Conservation (phyloP, 106 monocot species). For the Posidonia australis region DNA sequence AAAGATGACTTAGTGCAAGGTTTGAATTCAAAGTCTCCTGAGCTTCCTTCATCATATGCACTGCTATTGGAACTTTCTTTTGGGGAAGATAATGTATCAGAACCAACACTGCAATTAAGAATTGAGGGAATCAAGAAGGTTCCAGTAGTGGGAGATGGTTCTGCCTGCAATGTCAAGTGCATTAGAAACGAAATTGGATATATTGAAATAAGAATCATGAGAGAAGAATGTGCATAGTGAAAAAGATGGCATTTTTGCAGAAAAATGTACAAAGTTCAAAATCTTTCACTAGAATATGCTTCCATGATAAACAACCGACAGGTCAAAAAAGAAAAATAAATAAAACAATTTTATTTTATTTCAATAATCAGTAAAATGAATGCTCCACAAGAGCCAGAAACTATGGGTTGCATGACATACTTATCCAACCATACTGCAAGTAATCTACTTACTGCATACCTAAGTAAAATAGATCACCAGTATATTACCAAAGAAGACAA, state of each 20-base stretch:
- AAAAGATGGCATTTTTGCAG: background rate
- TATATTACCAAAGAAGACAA: too few relatives aligned
- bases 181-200: background rate
- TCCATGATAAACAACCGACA: too few relatives aligned
- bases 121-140: slow-evolving; percentile 46
- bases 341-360: too few relatives aligned
- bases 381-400: too few relatives aligned
- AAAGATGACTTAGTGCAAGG: slow-evolving; percentile 30
- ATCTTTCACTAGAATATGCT: too few relatives aligned
- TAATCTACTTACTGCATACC: too few relatives aligned
- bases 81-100: slow-evolving; percentile 37
- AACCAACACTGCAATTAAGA: slow-evolving; percentile 18
- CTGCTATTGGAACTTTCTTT: slow-evolving; percentile 27
- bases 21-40: slow-evolving; percentile 63
- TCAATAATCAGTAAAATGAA: too few relatives aligned
- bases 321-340: too few relatives aligned
- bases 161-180: slow-evolving; percentile 41
- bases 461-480: background rate
- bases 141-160: slow-evolving; percentile 95
- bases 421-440: too few relatives aligned
- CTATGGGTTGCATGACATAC: too few relatives aligned
- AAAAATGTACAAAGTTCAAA: too few relatives aligned
- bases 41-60: slow-evolving; percentile 25
- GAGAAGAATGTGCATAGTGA: background rate
- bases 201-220: background rate